Percentiles rank a stretch among this genome's conserved stretches.
These are phyloP conservation scores for Globisporangium viniferum DNA, from an alignment of 352 stramenopile species.

Conservation along the genomic window DNA sequence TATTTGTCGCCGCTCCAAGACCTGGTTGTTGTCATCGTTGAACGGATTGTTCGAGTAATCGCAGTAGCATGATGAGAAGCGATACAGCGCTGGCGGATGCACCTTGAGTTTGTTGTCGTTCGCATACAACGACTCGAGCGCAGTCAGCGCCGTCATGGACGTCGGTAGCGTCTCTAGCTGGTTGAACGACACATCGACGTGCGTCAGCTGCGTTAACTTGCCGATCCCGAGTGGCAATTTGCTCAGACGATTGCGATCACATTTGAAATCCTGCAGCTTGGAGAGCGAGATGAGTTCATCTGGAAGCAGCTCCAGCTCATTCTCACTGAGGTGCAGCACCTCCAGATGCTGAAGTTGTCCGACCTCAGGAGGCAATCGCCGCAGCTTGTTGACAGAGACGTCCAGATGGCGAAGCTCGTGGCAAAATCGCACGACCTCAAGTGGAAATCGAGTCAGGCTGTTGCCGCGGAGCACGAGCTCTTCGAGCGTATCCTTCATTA, in stretches of 20 bases:
- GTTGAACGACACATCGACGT: slow-evolving; percentile 51
- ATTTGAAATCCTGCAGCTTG: slow-evolving; percentile 32
- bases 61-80: slow-evolving; percentile 29
- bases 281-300: slow-evolving; percentile 34
- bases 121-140: slow-evolving; percentile 39
- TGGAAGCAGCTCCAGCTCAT: slow-evolving; percentile 37
- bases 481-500: slow-evolving; percentile 48
- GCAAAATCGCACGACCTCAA: slow-evolving; percentile 41
- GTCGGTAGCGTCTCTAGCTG: slow-evolving; percentile 40
- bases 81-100: slow-evolving; percentile 25
- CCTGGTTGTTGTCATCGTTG: slow-evolving; percentile 1
- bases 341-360: slow-evolving; percentile 31
- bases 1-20: not conserved
- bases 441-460: slow-evolving; percentile 31
- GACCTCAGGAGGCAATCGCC: slow-evolving; percentile 36
- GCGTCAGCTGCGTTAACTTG: slow-evolving; percentile 29
- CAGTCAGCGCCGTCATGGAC: slow-evolving; percentile 36
- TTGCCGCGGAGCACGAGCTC: slow-evolving; percentile 40
- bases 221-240: slow-evolving; percentile 35
- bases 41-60: slow-evolving; percentile 75
- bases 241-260: slow-evolving; percentile 35
- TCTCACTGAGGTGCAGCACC: slow-evolving; percentile 38
- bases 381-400: slow-evolving; percentile 47
- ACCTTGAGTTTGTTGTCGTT: slow-evolving; percentile 44
- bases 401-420: slow-evolving; percentile 34